A percentile compares a stretch with the other conserved stretches of the same genome.
Conservation (phyloP, 1,284 basidiomycete genomes). For the Fomitiporia mediterranea region DNA sequence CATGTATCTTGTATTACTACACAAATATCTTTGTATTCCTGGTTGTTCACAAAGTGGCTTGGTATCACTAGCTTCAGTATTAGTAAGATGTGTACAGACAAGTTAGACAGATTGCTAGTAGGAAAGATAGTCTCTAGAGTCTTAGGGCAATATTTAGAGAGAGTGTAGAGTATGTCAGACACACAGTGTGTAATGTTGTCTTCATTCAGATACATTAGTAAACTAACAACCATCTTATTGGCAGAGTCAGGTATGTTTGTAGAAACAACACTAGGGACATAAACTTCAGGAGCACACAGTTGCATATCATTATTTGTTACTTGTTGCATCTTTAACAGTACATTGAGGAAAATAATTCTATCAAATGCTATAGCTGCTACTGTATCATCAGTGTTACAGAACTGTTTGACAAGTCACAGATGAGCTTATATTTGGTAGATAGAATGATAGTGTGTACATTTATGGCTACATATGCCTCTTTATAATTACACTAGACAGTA, state of each 20-base stretch:
- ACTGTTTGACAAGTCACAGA: slow-evolving; percentile 45
- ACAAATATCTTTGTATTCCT: slow-evolving; percentile 90
- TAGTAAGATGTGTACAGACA: slow-evolving; percentile 79
- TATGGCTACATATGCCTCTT: slow-evolving; percentile 97
- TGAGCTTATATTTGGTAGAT: background rate
- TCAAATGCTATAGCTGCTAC: slow-evolving; percentile 96
- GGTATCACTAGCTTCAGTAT: slow-evolving; percentile 99
- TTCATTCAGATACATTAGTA: slow-evolving; percentile 93
- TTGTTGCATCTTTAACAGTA: slow-evolving; percentile 89
- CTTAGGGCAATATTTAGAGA: slow-evolving; percentile 69
- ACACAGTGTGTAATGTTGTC: slow-evolving; percentile 88
- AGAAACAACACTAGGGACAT: slow-evolving; percentile 92
- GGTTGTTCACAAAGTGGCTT: slow-evolving; percentile 88
- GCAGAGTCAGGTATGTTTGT: slow-evolving; percentile 95
- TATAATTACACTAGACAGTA: slow-evolving; percentile 92
- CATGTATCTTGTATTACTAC: slow-evolving; percentile 96
- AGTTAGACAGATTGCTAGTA: slow-evolving; percentile 56
- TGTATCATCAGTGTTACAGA: slow-evolving; percentile 94
- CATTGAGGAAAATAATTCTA: slow-evolving; percentile 91
- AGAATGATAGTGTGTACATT: slow-evolving; percentile 56
- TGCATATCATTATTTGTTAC: slow-evolving; percentile 91
- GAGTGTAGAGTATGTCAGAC: slow-evolving; percentile 51
- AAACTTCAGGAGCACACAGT: slow-evolving; percentile 55
- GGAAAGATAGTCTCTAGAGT: slow-evolving; percentile 81
- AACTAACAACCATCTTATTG: slow-evolving; percentile 95